Conservation (phyloP, 2,329 filamentous ascomycete genomes). For the Colletotrichum sp. region DNA sequence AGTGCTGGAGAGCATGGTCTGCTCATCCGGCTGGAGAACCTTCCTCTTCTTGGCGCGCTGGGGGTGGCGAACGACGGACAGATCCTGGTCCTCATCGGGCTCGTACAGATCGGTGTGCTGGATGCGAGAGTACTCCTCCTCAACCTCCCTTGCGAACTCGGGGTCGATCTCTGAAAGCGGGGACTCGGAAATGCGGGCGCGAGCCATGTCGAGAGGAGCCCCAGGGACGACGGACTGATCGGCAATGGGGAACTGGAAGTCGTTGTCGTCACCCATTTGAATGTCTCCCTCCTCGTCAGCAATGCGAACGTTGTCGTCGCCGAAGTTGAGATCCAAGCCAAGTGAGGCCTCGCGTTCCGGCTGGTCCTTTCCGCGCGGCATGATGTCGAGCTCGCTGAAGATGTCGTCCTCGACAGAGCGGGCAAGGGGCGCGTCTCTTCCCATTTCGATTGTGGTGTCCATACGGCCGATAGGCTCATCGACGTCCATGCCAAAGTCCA, state of each 20-base stretch:
- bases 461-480: conserved; percentile 63
- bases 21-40: conserved; percentile 79
- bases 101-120: conserved; percentile 66
- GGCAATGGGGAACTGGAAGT: conserved; percentile 65
- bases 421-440: conserved; percentile 80
- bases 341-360: conserved; percentile 60
- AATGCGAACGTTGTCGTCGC: conserved; percentile 61
- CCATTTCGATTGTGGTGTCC: conserved; percentile 80
- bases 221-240: conserved; percentile 63
- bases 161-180: conserved; percentile 74
- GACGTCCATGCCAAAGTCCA: conserved; percentile 77
- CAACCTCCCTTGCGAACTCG: conserved; percentile 63
- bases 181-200: conserved; percentile 71
- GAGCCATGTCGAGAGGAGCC: conserved; percentile 52
- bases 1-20: conserved; percentile 76
- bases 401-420: conserved; percentile 74
- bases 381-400: conserved; percentile 66
- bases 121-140: conserved; percentile 59
- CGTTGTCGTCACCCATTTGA: conserved; percentile 60
- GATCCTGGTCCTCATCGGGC: conserved; percentile 61
- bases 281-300: conserved; percentile 70
- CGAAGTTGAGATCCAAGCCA: conserved; percentile 59
- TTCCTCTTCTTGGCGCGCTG: conserved; percentile 80
- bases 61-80: conserved; percentile 67
- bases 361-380: conserved; percentile 61